phyloP scores from a whole-genome alignment of 495 filamentous ascomycete genomes.

The Xylaria nigripes region DNA sequence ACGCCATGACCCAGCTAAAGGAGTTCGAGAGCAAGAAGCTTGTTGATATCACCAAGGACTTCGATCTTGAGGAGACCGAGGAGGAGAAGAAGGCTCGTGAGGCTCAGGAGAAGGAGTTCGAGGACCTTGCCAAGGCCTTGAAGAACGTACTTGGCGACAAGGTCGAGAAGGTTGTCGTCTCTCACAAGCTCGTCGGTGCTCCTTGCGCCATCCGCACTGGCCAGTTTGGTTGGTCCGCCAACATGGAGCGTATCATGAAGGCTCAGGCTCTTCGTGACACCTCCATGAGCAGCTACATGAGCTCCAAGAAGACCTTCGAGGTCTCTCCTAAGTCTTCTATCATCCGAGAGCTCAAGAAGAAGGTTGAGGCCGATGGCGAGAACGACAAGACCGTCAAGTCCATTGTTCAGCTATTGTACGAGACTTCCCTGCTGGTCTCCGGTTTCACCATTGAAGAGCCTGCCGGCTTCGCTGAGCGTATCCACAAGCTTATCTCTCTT shows the following conservation, averaged over 20 bases:
- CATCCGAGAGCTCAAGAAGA: conserved; percentile 97
- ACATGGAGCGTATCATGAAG: conserved; percentile 99
- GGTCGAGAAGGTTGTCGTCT: conserved; percentile 99
- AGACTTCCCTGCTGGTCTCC: conserved; percentile 96
- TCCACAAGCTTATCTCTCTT: conserved; percentile 95
- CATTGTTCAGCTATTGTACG: conserved; percentile 94
- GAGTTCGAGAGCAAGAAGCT: conserved; percentile 99
- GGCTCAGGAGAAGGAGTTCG: conserved; percentile 95
- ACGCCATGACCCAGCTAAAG: conserved; percentile 99
- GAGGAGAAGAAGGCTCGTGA: conserved; percentile 98
- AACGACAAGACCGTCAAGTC: conserved; percentile 97
- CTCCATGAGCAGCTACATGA: conserved; percentile 99
- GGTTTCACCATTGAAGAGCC: conserved; percentile 99
- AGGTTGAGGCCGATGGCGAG: conserved; percentile 96
- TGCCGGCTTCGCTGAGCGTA: conserved; percentile 92
- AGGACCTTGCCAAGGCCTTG: conserved; percentile 83
- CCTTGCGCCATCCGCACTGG: conserved; percentile 99
- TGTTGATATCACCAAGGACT: conserved; percentile 99
- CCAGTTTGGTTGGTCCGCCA: conserved; percentile 99
- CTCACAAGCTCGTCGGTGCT: conserved; percentile 90
- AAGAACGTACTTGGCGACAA: conserved; percentile 99
- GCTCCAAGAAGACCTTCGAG: conserved; percentile 99
- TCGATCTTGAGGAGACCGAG: conserved; percentile 98
- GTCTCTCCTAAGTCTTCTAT: conserved; percentile 98
- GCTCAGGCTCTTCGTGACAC: conserved; percentile 99